Conservation (phyloP, 2,329 filamentous ascomycete genomes). For the Talaromyces sp. region DNA sequence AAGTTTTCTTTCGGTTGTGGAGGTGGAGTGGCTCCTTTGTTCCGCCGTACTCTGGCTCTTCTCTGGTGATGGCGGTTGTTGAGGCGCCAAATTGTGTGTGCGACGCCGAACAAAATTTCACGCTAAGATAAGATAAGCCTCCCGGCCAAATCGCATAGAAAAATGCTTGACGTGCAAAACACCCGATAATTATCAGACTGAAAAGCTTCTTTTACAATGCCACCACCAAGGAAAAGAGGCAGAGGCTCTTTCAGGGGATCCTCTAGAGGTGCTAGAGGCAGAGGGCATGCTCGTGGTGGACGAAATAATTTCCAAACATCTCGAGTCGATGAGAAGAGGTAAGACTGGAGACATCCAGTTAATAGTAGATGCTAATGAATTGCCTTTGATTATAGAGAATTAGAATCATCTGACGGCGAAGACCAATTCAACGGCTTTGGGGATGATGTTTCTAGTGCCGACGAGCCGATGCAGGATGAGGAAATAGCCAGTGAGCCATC, state of each 20-base stretch:
- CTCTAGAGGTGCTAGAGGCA: not conserved
- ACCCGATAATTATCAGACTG: no score
- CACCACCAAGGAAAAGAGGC: constrained; percentile 30
- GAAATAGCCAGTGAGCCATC: constrained; percentile 31
- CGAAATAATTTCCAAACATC: constrained; percentile 35
- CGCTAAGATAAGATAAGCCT: constrained; percentile 49
- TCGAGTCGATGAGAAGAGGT: constrained; percentile 40
- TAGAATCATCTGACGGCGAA: constrained; percentile 20
- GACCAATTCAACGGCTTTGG: constrained; percentile 23
- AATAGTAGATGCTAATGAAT: not conserved
- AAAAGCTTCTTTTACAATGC: constrained; percentile 25
- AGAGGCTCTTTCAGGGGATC: constrained; percentile 22
- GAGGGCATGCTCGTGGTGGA: constrained; percentile 20
- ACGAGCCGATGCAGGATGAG: constrained; percentile 45
- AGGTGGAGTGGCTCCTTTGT: constrained; percentile 28
- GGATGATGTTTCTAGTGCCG: constrained; percentile 29
- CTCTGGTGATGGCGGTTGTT: constrained; percentile 19
- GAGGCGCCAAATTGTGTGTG: constrained; percentile 41
- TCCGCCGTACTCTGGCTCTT: constrained; percentile 21
- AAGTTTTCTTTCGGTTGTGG: constrained; percentile 29
- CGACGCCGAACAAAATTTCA: constrained; percentile 38
- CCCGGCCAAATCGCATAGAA: constrained; percentile 6
- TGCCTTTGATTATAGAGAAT: not conserved
- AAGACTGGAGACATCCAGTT: constrained; percentile 19
- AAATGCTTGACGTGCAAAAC: not conserved